Evolutionary conservation across 306 rosid species (phyloP).

Genomic region (Biancaea sappan): DNA sequence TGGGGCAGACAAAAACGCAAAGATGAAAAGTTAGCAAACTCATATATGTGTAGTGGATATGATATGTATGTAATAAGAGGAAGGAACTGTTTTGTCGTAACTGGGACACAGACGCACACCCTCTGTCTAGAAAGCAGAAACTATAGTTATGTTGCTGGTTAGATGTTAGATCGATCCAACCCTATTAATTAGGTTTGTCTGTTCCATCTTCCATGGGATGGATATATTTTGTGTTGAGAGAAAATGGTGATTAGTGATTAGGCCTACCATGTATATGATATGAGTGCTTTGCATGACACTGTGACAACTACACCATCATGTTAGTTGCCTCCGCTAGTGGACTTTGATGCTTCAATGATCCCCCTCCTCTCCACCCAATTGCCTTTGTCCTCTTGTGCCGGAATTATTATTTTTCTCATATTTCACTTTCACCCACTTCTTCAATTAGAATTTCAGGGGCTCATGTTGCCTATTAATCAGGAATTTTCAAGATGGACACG

Average conservation of each 20-base stretch:
- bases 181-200: constrained; percentile 30
- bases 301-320: constrained; percentile 35
- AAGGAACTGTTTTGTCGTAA: background rate
- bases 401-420: too few species aligned
- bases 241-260: constrained; percentile 19
- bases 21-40: background rate
- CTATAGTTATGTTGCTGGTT: constrained; percentile 1
- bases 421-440: too few species aligned
- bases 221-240: constrained; percentile 11
- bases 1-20: background rate
- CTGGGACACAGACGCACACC: too few species aligned
- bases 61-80: background rate
- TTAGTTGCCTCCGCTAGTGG: constrained; percentile 33
- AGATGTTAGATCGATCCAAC: constrained; percentile 42
- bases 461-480: background rate
- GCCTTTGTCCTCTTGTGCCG: constrained; percentile 34
- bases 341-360: constrained; percentile 13
- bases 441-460: constrained; percentile 5
- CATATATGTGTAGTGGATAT: background rate
- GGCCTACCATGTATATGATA: too few species aligned
- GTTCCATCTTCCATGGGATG: constrained; percentile 21
- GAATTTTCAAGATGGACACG: too few species aligned
- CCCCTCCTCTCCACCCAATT: constrained; percentile 40
- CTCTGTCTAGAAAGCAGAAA: too few species aligned
- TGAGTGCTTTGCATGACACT: constrained; percentile 29